Conservation (phyloP, 805 yeast genomes). For the Torulaspora maleeae region DNA sequence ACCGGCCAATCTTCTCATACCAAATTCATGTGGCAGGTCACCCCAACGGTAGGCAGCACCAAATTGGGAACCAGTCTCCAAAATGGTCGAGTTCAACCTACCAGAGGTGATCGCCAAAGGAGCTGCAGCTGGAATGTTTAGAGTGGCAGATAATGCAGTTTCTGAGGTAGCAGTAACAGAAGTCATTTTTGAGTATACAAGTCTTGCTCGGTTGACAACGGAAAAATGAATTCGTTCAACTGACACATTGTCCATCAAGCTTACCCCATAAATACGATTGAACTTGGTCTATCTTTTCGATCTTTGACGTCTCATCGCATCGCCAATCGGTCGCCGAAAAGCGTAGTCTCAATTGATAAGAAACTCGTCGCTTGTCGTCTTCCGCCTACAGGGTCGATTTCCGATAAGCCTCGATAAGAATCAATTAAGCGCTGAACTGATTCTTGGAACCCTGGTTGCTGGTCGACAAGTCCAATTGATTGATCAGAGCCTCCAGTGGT, state of each 20-base stretch:
- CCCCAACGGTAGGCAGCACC: constrained; percentile 69
- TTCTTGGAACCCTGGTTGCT: too few relatives aligned
- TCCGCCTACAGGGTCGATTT: background rate
- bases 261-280: background rate
- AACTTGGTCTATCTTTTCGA: background rate
- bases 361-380: background rate
- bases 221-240: too few relatives aligned
- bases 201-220: too few relatives aligned
- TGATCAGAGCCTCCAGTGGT: too few relatives aligned
- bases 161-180: constrained; percentile 4
- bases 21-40: constrained; percentile 50
- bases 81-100: constrained; percentile 54
- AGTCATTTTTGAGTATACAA: background rate
- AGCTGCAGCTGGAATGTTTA: constrained; percentile 25
- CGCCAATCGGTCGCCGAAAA: constrained; percentile 6
- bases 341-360: background rate
- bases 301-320: background rate
- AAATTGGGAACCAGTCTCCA: constrained; percentile 50
- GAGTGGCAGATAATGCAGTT: constrained; percentile 10
- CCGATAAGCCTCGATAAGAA: background rate
- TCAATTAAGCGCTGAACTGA: too few relatives aligned
- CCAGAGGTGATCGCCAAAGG: constrained; percentile 35
- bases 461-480: too few relatives aligned
- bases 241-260: background rate
- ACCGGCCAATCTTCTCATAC: constrained; percentile 62